Base-by-base conservation (phyloP, 2,329 filamentous ascomycete genomes). In the Mycosphaerella sp. region DNA sequence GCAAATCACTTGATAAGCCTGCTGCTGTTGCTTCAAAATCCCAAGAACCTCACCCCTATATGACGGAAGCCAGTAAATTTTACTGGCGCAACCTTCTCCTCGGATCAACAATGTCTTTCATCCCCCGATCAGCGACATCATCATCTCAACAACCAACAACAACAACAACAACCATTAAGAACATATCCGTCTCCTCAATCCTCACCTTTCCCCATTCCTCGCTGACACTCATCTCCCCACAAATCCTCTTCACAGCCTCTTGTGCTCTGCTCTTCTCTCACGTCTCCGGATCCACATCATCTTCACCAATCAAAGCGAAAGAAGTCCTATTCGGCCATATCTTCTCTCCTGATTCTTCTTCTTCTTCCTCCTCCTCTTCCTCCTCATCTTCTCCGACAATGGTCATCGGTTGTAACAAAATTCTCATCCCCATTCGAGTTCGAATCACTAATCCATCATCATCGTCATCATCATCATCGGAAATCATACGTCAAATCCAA, bases 41-140 rank as follows among this genome's bases (percentile, higher is more conserved):
- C 17, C 17, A 41, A 13, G 27, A 36, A 30, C n/a, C n/a, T n/a
- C n/a, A n/a, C n/a, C n/a, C n/a, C n/a, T n/a, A 12, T 28, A 5
- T 14, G 41, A 17, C 36, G 14, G n/a, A 25, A 25, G 21, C 21
- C 10, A 37, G 25, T 18, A 39, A 37, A 35, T 44, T 40, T 8
- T 52, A 52, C 44, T 52, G 44, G 49, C 49, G 44, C 2, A 42
- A 46, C 16, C 39, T 52, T 2, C 37, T 52, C 1, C 49, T 47
- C 14, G 49, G 49, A 10, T 44, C 43, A 2, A 18, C 37, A 3
- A 52, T 52, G 49, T 30, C 25, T 4, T 43, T 42, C 32, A 27
- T 52, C 28, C 41, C 42, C 17, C 40, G 14, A 16, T 39, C 44
- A n/a, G 17, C 27, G 0, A 25, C 32, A 9, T 25, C 43, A 30